phyloP scores from a whole-genome alignment of 2,329 filamentous ascomycete genomes.

The Blumeria graminis region DNA sequence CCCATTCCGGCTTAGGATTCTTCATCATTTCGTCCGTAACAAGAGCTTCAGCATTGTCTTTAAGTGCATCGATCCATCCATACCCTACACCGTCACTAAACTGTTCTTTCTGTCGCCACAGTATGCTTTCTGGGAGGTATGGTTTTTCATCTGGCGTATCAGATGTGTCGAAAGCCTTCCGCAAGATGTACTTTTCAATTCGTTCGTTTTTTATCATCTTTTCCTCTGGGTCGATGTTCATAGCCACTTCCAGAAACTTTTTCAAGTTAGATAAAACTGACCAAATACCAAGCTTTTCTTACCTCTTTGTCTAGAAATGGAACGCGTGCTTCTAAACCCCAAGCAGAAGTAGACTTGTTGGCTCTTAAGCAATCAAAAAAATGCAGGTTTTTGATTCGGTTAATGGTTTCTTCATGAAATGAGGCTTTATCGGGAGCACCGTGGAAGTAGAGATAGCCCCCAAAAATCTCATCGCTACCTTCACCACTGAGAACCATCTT shows the following conservation, averaged over 20 bases:
- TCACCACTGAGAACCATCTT: conserved; percentile 99
- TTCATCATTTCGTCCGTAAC: conserved; percentile 97
- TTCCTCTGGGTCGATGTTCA: conserved; percentile 83
- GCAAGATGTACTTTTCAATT: conserved; percentile 94
- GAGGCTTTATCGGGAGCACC: conserved; percentile 69
- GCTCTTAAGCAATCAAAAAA: conserved; percentile 88
- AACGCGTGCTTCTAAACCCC: conserved; percentile 93
- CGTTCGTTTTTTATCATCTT: conserved; percentile 61
- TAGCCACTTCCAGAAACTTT: conserved; percentile 68
- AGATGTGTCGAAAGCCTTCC: conserved; percentile 87
- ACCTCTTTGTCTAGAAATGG: conserved; percentile 90
- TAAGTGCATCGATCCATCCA: conserved; percentile 94
- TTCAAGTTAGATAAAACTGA: conserved; percentile 5
- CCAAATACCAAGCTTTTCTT: conserved; percentile 9
- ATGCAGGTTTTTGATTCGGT: conserved; percentile 89
- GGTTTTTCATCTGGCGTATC: conserved; percentile 59
- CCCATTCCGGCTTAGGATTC: conserved; percentile 95
- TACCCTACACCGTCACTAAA: conserved; percentile 97
- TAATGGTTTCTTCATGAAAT: conserved; percentile 91
- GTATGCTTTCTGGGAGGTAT: conserved; percentile 87
- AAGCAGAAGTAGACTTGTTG: conserved; percentile 97
- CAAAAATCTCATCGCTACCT: conserved; percentile 94
- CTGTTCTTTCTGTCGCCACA: conserved; percentile 98
- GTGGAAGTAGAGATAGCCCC: conserved; percentile 97
- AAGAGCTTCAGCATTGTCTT: conserved; percentile 73